Evolutionary conservation across 1,139 yeast genomes (phyloP).

Genomic region (Hansenula sp.): DNA sequence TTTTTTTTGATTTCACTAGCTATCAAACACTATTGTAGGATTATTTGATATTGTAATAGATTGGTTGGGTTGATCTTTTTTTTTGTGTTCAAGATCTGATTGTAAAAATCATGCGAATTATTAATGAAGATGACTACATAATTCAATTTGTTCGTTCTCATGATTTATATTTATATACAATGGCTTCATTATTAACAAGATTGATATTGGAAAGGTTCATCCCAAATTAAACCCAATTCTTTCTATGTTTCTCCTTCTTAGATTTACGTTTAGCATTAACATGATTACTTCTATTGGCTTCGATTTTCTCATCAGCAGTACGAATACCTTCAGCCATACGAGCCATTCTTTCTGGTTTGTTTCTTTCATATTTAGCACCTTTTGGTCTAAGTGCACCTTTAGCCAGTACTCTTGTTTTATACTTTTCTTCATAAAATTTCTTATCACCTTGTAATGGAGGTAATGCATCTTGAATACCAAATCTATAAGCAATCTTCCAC

Average conservation of each 20-base stretch:
- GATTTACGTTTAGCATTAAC: neutral
- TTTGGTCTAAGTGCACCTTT: constrained; percentile 77
- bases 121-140: neutral
- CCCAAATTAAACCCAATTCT: neutral
- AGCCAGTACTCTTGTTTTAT: constrained; percentile 65
- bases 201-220: neutral
- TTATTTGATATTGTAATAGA: neutral
- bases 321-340: constrained; percentile 65
- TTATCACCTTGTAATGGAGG: constrained; percentile 69
- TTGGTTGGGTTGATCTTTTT: too few relatives aligned
- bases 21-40: neutral
- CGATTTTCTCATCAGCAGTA: constrained; percentile 68
- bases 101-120: too few relatives aligned
- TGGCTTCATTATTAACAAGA: neutral
- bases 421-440: constrained; percentile 78
- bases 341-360: constrained; percentile 55
- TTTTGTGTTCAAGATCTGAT: too few relatives aligned
- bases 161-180: neutral
- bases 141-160: neutral
- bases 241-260: neutral
- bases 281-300: neutral
- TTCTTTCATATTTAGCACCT: constrained; percentile 78
- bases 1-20: too few relatives aligned
- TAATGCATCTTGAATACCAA: constrained; percentile 74
- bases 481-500: constrained; percentile 77